Percentiles rank a stretch among this genome's conserved stretches.
phyloP scores from a whole-genome alignment of 2,329 filamentous ascomycete genomes.

The Monosporascus sp. region DNA sequence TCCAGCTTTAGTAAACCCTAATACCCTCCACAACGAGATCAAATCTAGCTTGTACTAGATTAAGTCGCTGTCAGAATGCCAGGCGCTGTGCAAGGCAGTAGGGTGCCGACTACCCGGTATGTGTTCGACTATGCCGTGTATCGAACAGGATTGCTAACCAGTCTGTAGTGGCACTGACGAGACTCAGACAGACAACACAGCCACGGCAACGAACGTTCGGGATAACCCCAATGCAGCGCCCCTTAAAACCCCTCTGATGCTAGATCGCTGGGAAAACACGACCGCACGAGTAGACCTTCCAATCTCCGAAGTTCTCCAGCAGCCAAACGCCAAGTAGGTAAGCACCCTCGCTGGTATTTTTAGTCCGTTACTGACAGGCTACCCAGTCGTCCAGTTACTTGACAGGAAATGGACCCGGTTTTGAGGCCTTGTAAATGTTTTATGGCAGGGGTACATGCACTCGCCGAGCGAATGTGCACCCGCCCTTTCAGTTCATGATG shows the following conservation, averaged over 20 bases:
- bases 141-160: neutral
- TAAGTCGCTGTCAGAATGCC: neutral
- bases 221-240: neutral
- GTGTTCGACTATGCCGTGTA: neutral
- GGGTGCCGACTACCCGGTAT: neutral
- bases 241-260: slow-evolving; percentile 9
- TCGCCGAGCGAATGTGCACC: slow-evolving; percentile 5
- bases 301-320: slow-evolving; percentile 21
- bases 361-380: slow-evolving; percentile 7
- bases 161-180: neutral
- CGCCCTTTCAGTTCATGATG: slow-evolving; percentile 8
- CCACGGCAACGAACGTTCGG: neutral
- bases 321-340: slow-evolving; percentile 14
- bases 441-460: slow-evolving; percentile 5
- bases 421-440: slow-evolving; percentile 15
- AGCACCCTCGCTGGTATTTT: neutral
- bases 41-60: neutral
- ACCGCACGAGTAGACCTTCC: slow-evolving; percentile 18
- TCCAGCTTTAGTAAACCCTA: neutral
- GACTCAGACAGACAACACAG: neutral
- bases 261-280: slow-evolving; percentile 20
- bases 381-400: slow-evolving; percentile 4
- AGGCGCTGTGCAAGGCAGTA: neutral
- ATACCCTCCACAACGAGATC: neutral
- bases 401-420: slow-evolving; percentile 7